phyloP scores from a whole-genome alignment of 345 rosid species.

The Euphorbia peplus region DNA sequence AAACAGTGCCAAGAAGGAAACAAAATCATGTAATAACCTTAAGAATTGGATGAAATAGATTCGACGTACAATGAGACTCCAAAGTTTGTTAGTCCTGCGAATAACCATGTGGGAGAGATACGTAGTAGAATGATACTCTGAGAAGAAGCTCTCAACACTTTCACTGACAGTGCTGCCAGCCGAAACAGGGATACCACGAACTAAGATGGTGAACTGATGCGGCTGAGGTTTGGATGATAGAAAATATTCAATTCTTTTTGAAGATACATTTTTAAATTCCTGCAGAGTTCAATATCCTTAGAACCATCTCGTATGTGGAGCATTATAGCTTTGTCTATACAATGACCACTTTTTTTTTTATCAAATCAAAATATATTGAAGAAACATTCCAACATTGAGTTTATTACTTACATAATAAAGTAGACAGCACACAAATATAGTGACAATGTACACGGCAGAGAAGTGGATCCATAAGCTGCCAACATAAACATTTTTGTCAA shows the following conservation, averaged over 20 bases:
- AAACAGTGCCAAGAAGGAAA: neutral
- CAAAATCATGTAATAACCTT: neutral
- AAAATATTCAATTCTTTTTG: conserved; percentile 76
- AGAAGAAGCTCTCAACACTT: conserved; percentile 74
- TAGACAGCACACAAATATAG: conserved; percentile 66
- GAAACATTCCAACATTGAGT: too few relatives aligned
- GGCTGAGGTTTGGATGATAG: conserved; percentile 82
- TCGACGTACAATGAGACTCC: conserved; percentile 59
- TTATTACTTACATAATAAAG: conserved; percentile 66
- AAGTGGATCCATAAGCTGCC: conserved; percentile 97
- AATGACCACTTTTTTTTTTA: neutral
- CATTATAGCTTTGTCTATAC: conserved; percentile 6
- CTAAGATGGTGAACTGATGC: conserved; percentile 84
- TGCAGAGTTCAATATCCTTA: conserved; percentile 36
- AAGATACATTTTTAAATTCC: conserved; percentile 71
- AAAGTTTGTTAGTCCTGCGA: conserved; percentile 70
- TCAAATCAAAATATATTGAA: too few relatives aligned
- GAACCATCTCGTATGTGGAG: conserved; percentile 6
- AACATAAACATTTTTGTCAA: conserved; percentile 7
- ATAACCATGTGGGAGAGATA: conserved; percentile 77
- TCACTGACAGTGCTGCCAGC: conserved; percentile 69
- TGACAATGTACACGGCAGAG: conserved; percentile 63
- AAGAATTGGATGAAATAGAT: neutral
- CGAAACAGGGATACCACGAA: conserved; percentile 68
- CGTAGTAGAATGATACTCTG: conserved; percentile 62